Conservation (phyloP, 225 moss, liverwort and hornwort genomes). For the Pseudisothecium myosuroides region DNA sequence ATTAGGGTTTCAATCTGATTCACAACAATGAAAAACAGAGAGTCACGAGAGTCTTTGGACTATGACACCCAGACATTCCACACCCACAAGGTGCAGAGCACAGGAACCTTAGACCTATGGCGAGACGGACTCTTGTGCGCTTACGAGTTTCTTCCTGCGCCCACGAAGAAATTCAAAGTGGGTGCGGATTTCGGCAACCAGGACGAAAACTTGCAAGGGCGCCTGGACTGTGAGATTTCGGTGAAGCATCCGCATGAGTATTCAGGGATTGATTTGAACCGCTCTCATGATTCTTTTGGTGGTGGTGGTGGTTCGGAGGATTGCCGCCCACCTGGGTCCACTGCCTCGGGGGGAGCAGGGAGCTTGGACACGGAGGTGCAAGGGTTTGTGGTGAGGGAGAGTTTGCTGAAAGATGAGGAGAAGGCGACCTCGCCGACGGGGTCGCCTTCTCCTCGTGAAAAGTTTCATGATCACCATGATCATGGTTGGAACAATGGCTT, state of each 20-base stretch:
- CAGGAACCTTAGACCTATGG: constrained; percentile 59
- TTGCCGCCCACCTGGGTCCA: background rate
- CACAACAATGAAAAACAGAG: background rate
- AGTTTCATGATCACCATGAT: background rate
- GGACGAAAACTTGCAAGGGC: constrained; percentile 49
- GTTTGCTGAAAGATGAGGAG: constrained; percentile 8
- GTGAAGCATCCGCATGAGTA: constrained; percentile 6
- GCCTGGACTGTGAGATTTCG: constrained; percentile 54
- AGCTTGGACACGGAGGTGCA: constrained; percentile 18
- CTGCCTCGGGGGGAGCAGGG: background rate
- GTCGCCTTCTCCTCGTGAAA: background rate
- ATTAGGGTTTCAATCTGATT: background rate
- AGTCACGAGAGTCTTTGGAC: background rate
- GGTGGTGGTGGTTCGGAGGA: constrained; percentile 9
- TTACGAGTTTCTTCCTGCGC: constrained; percentile 58
- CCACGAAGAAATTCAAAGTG: constrained; percentile 34
- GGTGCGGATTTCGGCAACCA: constrained; percentile 54
- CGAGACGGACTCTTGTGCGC: constrained; percentile 80
- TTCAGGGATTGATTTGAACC: background rate
- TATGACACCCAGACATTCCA: background rate
- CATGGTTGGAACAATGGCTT: background rate
- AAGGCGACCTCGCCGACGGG: background rate
- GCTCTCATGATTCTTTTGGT: background rate
- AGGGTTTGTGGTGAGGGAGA: constrained; percentile 31
- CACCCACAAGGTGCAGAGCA: background rate